These are phyloP conservation scores for Brassica juncea DNA, from an alignment of 345 rosid species.

Conservation along the genomic window DNA sequence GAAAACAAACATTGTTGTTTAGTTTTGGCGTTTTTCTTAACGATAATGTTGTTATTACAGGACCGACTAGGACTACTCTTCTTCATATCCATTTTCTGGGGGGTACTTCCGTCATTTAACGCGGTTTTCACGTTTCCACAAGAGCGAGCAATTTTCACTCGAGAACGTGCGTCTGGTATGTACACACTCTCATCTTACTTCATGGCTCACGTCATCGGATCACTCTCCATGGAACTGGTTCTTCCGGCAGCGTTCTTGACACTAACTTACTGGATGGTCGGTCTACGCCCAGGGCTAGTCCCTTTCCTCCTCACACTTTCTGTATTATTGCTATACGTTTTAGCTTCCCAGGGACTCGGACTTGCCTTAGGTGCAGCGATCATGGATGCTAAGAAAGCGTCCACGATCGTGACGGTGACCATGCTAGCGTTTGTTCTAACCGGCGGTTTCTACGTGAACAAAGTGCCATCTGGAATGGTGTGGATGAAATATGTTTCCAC, in stretches of 20 bases:
- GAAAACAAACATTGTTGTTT: neutral
- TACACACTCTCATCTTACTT: constrained; percentile 84
- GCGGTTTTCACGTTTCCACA: constrained; percentile 89
- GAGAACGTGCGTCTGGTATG: constrained; percentile 90
- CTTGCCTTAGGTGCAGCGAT: constrained; percentile 79
- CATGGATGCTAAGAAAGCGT: constrained; percentile 95
- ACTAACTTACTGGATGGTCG: constrained; percentile 81
- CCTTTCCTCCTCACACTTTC: constrained; percentile 59
- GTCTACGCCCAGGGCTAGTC: constrained; percentile 53
- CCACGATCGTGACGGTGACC: constrained; percentile 77
- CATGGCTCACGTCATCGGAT: constrained; percentile 84
- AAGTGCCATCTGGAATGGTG: constrained; percentile 65
- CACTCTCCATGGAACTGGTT: constrained; percentile 86
- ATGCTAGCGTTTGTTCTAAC: constrained; percentile 87
- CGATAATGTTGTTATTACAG: constrained; percentile 33
- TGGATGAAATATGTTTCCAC: constrained; percentile 87
- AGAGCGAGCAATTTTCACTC: constrained; percentile 69
- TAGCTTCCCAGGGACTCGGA: constrained; percentile 86
- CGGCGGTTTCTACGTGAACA: constrained; percentile 85
- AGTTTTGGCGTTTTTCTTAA: neutral
- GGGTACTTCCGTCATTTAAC: constrained; percentile 85
- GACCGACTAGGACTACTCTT: constrained; percentile 88
- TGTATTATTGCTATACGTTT: constrained; percentile 68
- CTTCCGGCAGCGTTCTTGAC: constrained; percentile 73
- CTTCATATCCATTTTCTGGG: constrained; percentile 89